Evolutionary conservation across 208 protist genomes (phyloP).

Genomic region (Leishmania tropica): DNA sequence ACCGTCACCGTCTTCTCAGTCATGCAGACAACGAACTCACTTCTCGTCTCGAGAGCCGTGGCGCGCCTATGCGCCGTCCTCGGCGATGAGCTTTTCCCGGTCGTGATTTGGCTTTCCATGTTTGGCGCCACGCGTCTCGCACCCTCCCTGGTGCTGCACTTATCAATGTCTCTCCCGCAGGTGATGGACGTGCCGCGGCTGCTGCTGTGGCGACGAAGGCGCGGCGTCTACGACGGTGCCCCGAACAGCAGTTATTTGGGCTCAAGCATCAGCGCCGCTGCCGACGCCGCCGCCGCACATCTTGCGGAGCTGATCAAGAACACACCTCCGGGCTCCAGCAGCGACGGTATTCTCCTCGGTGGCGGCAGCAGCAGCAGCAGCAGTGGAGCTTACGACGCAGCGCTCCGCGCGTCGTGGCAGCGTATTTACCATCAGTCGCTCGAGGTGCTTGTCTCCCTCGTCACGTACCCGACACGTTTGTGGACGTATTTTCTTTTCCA

Average conservation of each 20-base stretch:
- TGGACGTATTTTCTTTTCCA: slow-evolving; percentile 24
- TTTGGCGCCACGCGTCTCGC: slow-evolving; percentile 27
- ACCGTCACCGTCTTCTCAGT: neutral
- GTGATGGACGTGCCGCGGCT: slow-evolving; percentile 28
- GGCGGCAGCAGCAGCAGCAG: neutral
- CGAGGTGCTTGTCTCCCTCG: slow-evolving; percentile 16
- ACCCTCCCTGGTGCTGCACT: slow-evolving; percentile 18
- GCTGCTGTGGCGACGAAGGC: slow-evolving; percentile 25
- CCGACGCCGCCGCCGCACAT: slow-evolving; percentile 18
- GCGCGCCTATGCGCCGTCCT: slow-evolving; percentile 6
- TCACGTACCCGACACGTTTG: slow-evolving; percentile 24
- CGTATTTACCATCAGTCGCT: neutral
- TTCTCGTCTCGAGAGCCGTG: neutral
- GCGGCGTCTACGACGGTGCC: neutral
- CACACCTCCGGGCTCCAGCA: slow-evolving; percentile 15
- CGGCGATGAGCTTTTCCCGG: slow-evolving; percentile 28
- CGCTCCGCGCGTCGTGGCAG: slow-evolving; percentile 8
- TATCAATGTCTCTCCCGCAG: slow-evolving; percentile 32
- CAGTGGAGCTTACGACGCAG: neutral
- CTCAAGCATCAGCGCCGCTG: slow-evolving; percentile 2
- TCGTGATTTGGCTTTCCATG: slow-evolving; percentile 24
- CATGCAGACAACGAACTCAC: neutral
- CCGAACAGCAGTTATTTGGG: neutral
- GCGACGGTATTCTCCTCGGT: neutral
- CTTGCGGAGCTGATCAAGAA: slow-evolving; percentile 22